Evolutionary conservation across 208 protist species (phyloP).

Genomic region (Leishmania tarentolae): DNA sequence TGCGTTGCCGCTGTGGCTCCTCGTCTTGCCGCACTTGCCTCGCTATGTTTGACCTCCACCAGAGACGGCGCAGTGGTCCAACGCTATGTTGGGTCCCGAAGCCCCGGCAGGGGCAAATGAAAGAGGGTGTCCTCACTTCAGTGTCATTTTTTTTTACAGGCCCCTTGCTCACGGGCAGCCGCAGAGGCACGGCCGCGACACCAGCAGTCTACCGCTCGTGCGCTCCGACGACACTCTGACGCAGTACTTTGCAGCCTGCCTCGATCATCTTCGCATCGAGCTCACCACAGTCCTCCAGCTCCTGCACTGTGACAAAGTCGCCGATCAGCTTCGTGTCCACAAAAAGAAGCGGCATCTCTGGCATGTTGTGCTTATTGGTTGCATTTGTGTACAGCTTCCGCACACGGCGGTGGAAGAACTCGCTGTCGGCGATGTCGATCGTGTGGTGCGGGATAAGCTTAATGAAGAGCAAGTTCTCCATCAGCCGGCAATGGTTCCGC

Average conservation of each 20-base stretch:
- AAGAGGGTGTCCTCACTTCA: background rate
- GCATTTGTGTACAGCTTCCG: slow-evolving; percentile 39
- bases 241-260: slow-evolving; percentile 37
- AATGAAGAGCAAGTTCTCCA: slow-evolving; percentile 67
- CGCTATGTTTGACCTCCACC: background rate
- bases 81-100: background rate
- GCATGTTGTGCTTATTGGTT: slow-evolving; percentile 29
- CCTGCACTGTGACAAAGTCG: slow-evolving; percentile 59
- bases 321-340: slow-evolving; percentile 63
- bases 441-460: slow-evolving; percentile 68
- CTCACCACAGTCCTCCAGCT: slow-evolving; percentile 66
- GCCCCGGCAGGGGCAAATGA: background rate
- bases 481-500: slow-evolving; percentile 49
- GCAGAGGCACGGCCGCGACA: slow-evolving; percentile 1
- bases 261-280: slow-evolving; percentile 46
- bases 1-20: background rate
- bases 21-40: background rate
- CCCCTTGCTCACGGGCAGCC: slow-evolving; percentile 14
- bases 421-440: slow-evolving; percentile 72
- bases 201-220: slow-evolving; percentile 4
- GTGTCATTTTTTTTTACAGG: background rate
- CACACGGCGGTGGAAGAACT: slow-evolving; percentile 45
- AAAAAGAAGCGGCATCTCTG: slow-evolving; percentile 57
- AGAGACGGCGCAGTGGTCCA: background rate
- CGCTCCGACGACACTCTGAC: slow-evolving; percentile 20